Conservation (phyloP, 768 basidiomycete genomes). For the Obba rivulosa region DNA sequence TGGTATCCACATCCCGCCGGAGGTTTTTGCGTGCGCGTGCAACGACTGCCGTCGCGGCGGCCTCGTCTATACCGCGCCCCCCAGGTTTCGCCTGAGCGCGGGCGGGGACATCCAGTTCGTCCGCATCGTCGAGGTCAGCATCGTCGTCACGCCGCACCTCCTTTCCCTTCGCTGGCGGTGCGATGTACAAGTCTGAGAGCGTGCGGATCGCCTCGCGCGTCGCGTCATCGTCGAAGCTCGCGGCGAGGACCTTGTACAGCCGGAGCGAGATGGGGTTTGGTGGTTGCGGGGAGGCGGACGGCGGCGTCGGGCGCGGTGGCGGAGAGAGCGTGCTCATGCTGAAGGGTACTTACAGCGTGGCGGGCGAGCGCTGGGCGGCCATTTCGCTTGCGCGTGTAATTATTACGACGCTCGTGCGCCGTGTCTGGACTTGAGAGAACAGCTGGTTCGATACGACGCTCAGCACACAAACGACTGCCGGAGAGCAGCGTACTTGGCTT, state of each 20-base stretch:
- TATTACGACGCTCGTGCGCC: too few relatives aligned
- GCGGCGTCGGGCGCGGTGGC: slow-evolving; percentile 18
- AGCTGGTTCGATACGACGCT: too few relatives aligned
- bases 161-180: slow-evolving; percentile 28
- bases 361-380: too few relatives aligned
- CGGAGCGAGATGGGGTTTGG: slow-evolving; percentile 80
- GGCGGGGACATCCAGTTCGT: slow-evolving; percentile 17
- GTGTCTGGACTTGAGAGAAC: too few relatives aligned
- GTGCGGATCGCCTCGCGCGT: slow-evolving; percentile 80
- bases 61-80: slow-evolving; percentile 25
- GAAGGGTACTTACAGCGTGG: too few relatives aligned
- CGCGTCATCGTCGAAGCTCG: slow-evolving; percentile 70
- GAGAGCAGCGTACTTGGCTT: too few relatives aligned
- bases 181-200: slow-evolving; percentile 72
- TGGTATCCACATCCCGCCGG: slow-evolving; percentile 79
- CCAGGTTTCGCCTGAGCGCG: slow-evolving; percentile 9
- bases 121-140: slow-evolving; percentile 30
- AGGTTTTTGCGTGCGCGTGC: slow-evolving; percentile 73
- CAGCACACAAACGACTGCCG: too few relatives aligned
- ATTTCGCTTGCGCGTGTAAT: too few relatives aligned
- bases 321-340: slow-evolving; percentile 16
- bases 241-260: slow-evolving; percentile 86
- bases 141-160: slow-evolving; percentile 26
- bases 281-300: slow-evolving; percentile 16
- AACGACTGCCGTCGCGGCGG: slow-evolving; percentile 58